These are phyloP conservation scores for Colletotrichum eleusines DNA, from an alignment of 2,329 filamentous ascomycete genomes.

Conservation along the genomic window DNA sequence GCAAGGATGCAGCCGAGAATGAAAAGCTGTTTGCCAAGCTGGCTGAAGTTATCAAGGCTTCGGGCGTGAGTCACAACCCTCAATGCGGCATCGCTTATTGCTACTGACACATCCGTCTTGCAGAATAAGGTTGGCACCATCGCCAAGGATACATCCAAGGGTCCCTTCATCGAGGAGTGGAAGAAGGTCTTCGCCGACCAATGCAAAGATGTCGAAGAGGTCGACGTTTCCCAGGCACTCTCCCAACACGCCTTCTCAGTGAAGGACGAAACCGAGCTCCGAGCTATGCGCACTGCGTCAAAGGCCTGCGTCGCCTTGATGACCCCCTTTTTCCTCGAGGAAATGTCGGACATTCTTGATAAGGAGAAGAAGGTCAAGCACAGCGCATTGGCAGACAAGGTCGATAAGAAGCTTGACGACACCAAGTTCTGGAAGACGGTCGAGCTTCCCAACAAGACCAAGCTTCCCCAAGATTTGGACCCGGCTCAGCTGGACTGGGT, in stretches of 20 bases:
- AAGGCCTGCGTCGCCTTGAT: slow-evolving; percentile 94
- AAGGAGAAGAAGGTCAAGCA: slow-evolving; percentile 98
- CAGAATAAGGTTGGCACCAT: slow-evolving; percentile 92
- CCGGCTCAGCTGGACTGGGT: slow-evolving; percentile 93
- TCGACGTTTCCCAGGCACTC: slow-evolving; percentile 85
- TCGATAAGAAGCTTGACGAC: slow-evolving; percentile 93
- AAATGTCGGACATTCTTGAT: slow-evolving; percentile 96
- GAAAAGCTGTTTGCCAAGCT: slow-evolving; percentile 90
- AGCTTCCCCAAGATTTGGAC: slow-evolving; percentile 89
- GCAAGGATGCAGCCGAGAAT: slow-evolving; percentile 92
- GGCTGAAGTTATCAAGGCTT: slow-evolving; percentile 85
- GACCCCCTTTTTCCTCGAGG: slow-evolving; percentile 96
- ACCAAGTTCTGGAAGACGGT: slow-evolving; percentile 90
- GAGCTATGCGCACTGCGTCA: slow-evolving; percentile 93
- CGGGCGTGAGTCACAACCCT: slow-evolving; percentile 74
- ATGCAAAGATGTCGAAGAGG: slow-evolving; percentile 87
- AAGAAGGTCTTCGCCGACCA: slow-evolving; percentile 83
- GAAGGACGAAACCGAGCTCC: slow-evolving; percentile 95
- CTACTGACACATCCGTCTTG: slow-evolving; percentile 21
- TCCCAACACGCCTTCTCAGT: slow-evolving; percentile 88
- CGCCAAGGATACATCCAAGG: slow-evolving; percentile 84
- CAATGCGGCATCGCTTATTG: neutral
- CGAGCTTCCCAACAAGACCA: slow-evolving; percentile 76
- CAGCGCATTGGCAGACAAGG: slow-evolving; percentile 84
- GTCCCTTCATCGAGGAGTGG: slow-evolving; percentile 97